Evolutionary conservation across 1,284 basidiomycete genomes (phyloP).

Genomic region (Ustanciosporium gigantosporum): DNA sequence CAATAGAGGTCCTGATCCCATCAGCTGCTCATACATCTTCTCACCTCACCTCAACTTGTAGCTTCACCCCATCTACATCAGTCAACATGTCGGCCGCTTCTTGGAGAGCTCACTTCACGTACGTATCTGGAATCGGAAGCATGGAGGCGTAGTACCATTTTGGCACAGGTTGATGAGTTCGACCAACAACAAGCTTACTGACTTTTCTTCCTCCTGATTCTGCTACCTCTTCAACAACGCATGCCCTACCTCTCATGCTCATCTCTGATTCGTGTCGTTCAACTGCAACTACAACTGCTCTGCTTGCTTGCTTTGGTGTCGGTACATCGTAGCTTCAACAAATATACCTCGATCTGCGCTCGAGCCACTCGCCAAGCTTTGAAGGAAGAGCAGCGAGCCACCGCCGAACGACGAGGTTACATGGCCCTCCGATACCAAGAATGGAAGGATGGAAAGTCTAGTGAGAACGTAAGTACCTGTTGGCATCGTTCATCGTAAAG

Average conservation of each 20-base stretch:
- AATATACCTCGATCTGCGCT: conserved; percentile 62
- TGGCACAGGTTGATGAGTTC: too few species aligned
- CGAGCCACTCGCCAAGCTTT: conserved; percentile 62
- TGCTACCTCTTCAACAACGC: too few species aligned
- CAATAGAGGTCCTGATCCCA: too few species aligned
- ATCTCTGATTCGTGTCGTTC: too few species aligned
- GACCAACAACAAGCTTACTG: too few species aligned
- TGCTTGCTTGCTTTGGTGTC: neutral
- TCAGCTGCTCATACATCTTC: too few species aligned
- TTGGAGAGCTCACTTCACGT: conserved; percentile 59
- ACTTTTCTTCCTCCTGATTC: too few species aligned
- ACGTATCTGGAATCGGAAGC: conserved; percentile 25
- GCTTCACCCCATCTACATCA: neutral
- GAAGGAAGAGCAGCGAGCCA: conserved; percentile 62
- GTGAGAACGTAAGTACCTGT: conserved; percentile 60
- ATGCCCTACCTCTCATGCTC: too few species aligned
- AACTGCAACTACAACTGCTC: neutral
- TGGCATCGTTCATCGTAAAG: too few species aligned
- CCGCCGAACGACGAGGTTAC: conserved; percentile 61
- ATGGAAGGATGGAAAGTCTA: conserved; percentile 62
- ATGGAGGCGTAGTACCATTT: too few species aligned
- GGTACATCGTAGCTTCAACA: conserved; percentile 64
- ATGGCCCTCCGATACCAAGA: conserved; percentile 62
- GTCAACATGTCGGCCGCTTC: conserved; percentile 51
- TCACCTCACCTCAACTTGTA: too few species aligned